These are phyloP conservation scores for Cochlearia excelsa DNA, from an alignment of 345 rosid genomes.

Conservation along the genomic window DNA sequence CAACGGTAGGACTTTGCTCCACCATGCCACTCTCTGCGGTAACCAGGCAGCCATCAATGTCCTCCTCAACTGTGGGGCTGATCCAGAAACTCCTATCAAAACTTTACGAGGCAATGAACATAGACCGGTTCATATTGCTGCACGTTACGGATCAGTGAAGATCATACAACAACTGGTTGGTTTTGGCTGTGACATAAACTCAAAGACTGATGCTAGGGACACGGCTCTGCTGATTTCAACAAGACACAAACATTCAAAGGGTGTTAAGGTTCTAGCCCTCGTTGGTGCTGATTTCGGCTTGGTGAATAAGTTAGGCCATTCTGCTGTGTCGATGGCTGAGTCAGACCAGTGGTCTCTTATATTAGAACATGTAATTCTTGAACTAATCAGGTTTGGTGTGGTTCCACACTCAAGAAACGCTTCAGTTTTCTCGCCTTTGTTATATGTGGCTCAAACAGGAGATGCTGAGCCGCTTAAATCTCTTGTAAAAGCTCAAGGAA, in stretches of 20 bases:
- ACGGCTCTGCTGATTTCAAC: slow-evolving; percentile 72
- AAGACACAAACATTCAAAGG: slow-evolving; percentile 55
- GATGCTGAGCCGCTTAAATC: slow-evolving; percentile 60
- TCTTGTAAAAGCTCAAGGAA: slow-evolving; percentile 41
- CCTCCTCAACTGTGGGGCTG: slow-evolving; percentile 62
- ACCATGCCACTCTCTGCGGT: slow-evolving; percentile 87
- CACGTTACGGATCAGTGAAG: slow-evolving; percentile 57
- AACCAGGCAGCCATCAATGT: slow-evolving; percentile 62
- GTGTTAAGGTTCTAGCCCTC: slow-evolving; percentile 54
- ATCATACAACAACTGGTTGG: slow-evolving; percentile 55
- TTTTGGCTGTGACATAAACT: slow-evolving; percentile 63
- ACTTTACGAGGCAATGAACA: slow-evolving; percentile 46
- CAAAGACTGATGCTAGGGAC: slow-evolving; percentile 70
- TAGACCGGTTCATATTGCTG: slow-evolving; percentile 79
- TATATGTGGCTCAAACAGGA: slow-evolving; percentile 64
- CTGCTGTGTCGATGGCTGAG: slow-evolving; percentile 51
- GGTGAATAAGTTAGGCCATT: slow-evolving; percentile 47
- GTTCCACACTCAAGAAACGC: slow-evolving; percentile 57
- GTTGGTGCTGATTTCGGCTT: slow-evolving; percentile 90
- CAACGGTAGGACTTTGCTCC: slow-evolving; percentile 81
- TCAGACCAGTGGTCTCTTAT: slow-evolving; percentile 63
- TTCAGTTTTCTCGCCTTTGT: slow-evolving; percentile 56
- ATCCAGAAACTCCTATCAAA: slow-evolving; percentile 56
- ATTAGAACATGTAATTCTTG: slow-evolving; percentile 59
- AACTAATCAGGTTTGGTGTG: slow-evolving; percentile 51